Evolutionary conservation across 108 stramenopile genomes (phyloP).

Genomic region (Fragilaria radians): DNA sequence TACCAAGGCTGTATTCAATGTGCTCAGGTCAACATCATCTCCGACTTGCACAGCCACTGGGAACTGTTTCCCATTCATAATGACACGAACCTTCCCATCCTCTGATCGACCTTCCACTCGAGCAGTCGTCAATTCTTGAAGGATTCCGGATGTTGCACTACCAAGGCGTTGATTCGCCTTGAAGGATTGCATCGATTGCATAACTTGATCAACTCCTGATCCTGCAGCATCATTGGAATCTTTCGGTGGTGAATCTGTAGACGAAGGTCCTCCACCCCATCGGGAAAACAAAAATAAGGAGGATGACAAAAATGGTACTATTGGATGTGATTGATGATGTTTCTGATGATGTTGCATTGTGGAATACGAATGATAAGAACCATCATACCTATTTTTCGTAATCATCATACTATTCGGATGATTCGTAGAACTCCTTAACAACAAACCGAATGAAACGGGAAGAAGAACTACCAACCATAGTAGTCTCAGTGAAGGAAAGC

Average conservation of each 20-base stretch:
- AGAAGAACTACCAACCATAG: too few species aligned
- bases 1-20: constrained; percentile 19
- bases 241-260: not conserved
- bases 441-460: too few species aligned
- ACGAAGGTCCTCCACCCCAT: not conserved
- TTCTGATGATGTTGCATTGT: too few species aligned
- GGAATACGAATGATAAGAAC: too few species aligned
- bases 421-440: too few species aligned
- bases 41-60: constrained; percentile 32
- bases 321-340: too few species aligned
- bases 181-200: constrained; percentile 36
- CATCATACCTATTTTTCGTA: too few species aligned
- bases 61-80: constrained; percentile 31
- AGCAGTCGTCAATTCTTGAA: constrained; percentile 27
- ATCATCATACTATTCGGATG: too few species aligned
- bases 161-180: constrained; percentile 28
- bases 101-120: constrained; percentile 31
- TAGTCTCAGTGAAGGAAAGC: too few species aligned
- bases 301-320: too few species aligned
- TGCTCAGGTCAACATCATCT: constrained; percentile 10
- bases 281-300: not conserved
- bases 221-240: not conserved
- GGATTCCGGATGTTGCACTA: constrained; percentile 18
- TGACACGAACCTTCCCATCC: constrained; percentile 44
- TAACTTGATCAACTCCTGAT: constrained; percentile 20